Base-by-base conservation (phyloP, 192 early-diverging fungal genomes). In the Piromyces finnis region DNA sequence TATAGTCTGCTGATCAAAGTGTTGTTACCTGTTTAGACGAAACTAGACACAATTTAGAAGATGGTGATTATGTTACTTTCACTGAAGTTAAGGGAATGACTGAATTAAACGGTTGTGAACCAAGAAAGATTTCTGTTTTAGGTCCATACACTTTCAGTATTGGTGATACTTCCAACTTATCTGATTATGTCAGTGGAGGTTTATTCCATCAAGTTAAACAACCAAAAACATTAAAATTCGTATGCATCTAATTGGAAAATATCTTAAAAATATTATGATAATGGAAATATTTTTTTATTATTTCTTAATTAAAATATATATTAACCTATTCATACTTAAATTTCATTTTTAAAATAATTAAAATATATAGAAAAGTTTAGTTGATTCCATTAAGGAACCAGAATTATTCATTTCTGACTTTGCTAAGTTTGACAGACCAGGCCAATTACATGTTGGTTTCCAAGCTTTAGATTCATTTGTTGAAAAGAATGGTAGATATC, bases 111-210 rank as follows among this genome's bases (percentile, higher is more conserved):
- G 92, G 87, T 37, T 87, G 89, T 81, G 87, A 88, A 78, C 94
- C 97, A 29, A 89, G 91, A 78, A 90, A 92, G 81, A 84, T 99
- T 84, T 95, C 93, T 81, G 93, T 96, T 1, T 84, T 94, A n/a
- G 92, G 95, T 77, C 98, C 98, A 30, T 98, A 98, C 84, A 97
- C 97, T 15, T 99, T 98, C 86, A 94, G 90, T 79, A 98, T 99
- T 82, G 98, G 97, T 26, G 94, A 98, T 82, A 95, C 95, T 13
- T 88, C 86, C 27, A 83, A 80, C 17, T 89, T 97, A 78, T 90
- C 93, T 30, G 84, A 85, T 14, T 98, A 98, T 86, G 86, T 83
- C 30, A 85, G 90, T 41, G 95, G 97, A 1, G 98, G 98, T 32
- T 85, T 95, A 78, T 99, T 97, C 89, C 93, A 92, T 77, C 97